Evolutionary conservation across 257 asterid genomes (phyloP).

Genomic region (Capsicum baccatum): DNA sequence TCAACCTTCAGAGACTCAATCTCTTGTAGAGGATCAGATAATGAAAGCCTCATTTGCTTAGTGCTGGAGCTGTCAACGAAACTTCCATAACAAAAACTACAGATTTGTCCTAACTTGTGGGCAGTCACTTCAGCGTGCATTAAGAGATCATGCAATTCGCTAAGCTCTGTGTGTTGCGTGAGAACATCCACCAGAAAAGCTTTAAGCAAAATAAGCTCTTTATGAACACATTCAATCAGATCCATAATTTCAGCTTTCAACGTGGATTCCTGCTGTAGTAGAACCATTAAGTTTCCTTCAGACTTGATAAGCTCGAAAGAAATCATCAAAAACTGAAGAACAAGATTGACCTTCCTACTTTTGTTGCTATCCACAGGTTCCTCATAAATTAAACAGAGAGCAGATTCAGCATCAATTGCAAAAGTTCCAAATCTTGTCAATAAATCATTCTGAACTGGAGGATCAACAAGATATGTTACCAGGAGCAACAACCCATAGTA

Average conservation of each 20-base stretch:
- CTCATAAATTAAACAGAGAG: not conserved
- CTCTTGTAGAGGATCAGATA: not conserved
- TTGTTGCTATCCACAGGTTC: not conserved
- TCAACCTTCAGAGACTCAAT: not conserved
- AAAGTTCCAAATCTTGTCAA: not conserved
- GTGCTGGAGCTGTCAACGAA: not conserved
- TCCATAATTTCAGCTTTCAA: not conserved
- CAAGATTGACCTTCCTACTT: not conserved
- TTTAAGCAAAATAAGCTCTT: conserved; percentile 8
- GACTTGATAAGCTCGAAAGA: not conserved
- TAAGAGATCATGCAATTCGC: not conserved
- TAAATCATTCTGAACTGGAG: not conserved
- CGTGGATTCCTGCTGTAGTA: not conserved
- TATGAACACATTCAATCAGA: not conserved
- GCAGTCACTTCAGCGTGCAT: not conserved
- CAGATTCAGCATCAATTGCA: not conserved
- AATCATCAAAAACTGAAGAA: not conserved
- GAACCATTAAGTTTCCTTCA: not conserved
- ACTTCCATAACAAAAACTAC: not conserved
- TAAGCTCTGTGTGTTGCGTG: not conserved
- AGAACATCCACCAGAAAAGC: not conserved
- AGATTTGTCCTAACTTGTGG: not conserved
- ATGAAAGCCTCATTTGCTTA: not conserved
- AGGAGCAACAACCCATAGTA: conserved; percentile 16
- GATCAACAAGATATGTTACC: not conserved